A percentile compares a stretch with the other conserved stretches of the same genome.
These are phyloP conservation scores for Cryphonectria naterciae DNA, from an alignment of 2,329 filamentous ascomycete genomes.

Conservation along the genomic window DNA sequence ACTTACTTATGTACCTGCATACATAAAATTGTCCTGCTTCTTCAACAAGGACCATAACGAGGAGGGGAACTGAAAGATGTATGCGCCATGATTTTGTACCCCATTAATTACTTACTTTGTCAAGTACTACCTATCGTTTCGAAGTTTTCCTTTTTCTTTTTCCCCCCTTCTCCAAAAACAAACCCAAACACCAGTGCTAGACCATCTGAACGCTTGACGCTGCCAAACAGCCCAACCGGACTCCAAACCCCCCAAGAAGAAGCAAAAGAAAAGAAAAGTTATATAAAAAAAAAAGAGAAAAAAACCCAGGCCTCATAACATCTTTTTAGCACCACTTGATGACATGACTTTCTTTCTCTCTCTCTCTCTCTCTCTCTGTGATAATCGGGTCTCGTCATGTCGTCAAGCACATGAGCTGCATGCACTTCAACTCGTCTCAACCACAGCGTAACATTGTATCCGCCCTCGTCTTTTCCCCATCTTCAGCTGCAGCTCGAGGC, in stretches of 20 bases:
- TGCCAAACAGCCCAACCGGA: neutral
- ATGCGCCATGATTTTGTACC: neutral
- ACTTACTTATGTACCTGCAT: neutral
- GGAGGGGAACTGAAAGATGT: neutral
- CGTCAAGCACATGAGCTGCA: neutral
- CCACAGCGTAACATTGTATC: too few species aligned
- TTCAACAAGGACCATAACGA: neutral
- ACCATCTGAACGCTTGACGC: conserved; percentile 4
- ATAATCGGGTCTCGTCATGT: neutral
- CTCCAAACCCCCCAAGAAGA: conserved; percentile 7
- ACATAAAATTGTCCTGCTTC: neutral
- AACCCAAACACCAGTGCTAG: conserved; percentile 19
- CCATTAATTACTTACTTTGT: neutral
- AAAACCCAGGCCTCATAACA: neutral
- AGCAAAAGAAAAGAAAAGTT: too few species aligned
- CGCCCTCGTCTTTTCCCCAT: neutral
- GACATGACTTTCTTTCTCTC: neutral
- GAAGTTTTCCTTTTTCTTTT: conserved; percentile 15
- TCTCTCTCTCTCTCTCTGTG: neutral
- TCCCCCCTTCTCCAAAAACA: neutral
- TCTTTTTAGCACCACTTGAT: neutral
- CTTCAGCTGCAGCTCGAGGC: neutral
- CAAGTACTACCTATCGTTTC: neutral
- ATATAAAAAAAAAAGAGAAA: neutral
- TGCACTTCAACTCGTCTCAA: neutral